Evolutionary conservation across 306 rosid species (phyloP).

Genomic region (Prosopis cineraria): DNA sequence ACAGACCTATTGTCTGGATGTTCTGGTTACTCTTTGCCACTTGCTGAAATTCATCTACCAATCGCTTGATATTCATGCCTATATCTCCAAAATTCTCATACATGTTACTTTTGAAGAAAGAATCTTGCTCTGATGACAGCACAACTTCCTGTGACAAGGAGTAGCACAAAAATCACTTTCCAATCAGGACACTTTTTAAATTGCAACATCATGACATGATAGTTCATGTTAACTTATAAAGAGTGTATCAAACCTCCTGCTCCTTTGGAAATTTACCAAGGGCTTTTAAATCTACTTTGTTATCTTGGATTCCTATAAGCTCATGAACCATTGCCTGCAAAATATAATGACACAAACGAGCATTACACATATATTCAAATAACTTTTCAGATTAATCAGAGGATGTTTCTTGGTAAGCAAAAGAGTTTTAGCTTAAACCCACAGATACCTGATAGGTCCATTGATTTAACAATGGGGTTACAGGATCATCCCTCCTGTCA

Average conservation of each 20-base stretch:
- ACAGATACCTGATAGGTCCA: constrained; percentile 95
- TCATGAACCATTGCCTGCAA: constrained; percentile 97
- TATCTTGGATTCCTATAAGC: constrained; percentile 91
- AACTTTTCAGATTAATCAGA: constrained; percentile 5
- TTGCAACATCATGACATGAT: constrained; percentile 16
- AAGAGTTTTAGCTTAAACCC: constrained; percentile 14
- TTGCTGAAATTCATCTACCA: constrained; percentile 96
- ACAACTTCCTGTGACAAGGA: constrained; percentile 75
- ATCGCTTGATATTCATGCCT: constrained; percentile 91
- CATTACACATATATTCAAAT: constrained; percentile 19
- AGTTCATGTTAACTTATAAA: constrained; percentile 9
- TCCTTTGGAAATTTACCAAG: constrained; percentile 74
- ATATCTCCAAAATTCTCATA: constrained; percentile 96
- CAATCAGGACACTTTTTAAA: constrained; percentile 31
- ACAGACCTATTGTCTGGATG: constrained; percentile 94
- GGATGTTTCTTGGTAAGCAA: constrained; percentile 25
- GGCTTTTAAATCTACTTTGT: constrained; percentile 85
- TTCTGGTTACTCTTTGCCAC: constrained; percentile 84
- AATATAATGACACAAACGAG: constrained; percentile 29
- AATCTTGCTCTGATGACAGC: constrained; percentile 92
- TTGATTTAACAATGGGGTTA: constrained; percentile 83
- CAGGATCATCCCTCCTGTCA: constrained; percentile 98
- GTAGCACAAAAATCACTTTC: constrained; percentile 28
- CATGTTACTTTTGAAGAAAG: constrained; percentile 88
- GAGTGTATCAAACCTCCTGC: constrained; percentile 76